Base-by-base conservation (phyloP, 225 moss, liverwort and hornwort species). In the Sphagnum tenellum region DNA sequence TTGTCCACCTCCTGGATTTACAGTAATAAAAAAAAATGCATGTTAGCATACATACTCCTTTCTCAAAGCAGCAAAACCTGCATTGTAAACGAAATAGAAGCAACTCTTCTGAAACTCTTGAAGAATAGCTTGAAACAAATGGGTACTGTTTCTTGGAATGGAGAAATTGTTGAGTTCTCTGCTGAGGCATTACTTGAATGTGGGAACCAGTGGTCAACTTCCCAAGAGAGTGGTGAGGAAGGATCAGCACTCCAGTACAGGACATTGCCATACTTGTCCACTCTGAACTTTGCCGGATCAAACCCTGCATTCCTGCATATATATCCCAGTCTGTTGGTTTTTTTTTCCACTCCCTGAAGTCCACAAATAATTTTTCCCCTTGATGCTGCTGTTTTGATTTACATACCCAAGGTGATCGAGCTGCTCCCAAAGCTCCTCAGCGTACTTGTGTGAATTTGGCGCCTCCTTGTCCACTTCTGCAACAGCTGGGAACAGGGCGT, bases 131-230 rank as follows among this genome's bases (percentile, higher is more conserved):
- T 29, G 29, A 29, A 29, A 29, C 29, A 29, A 29, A 29, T 29
- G 29, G 29, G 29, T 29, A 29, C 29, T 29, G 29, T 0, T 29
- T 29, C 29, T 29, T 29, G 29, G 29, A 29, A 29, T 29, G 29
- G 29, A 29, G 29, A 29, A 29, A 29, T 29, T 29, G 29, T 29
- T 29, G 29, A 29, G 29, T 29, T 29, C 29, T 29, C 29, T 29
- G 29, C 1, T 29, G 29, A 29, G 29, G 29, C 29, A 29, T 29
- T 82, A 86, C 85, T 71, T 71, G 85, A 86, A 76, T 86, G 85
- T 12, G 85, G 85, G 57, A 86, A 86, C 85, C 85, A 86, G 68
- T 86, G 85, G 72, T 86, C 82, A 46, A 86, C 78, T 71, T 86
- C 85, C 85, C 85, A 86, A 12, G 82, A 82, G 54, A 86, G 63